Base-by-base conservation (phyloP, 495 filamentous ascomycete genomes). In the Penicillium parvum region DNA sequence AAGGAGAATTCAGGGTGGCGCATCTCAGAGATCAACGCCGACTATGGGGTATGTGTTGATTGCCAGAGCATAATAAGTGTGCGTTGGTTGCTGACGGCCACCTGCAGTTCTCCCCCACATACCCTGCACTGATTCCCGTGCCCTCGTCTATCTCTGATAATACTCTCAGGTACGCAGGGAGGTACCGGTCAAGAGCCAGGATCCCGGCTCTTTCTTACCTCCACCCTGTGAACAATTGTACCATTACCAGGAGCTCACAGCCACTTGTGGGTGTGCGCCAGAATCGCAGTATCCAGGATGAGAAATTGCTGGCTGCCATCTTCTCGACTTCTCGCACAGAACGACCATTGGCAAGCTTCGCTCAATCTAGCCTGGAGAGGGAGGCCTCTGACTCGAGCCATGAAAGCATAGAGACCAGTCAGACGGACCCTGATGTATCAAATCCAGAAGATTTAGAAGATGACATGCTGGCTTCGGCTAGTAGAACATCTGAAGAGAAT, bases 141-240 rank as follows among this genome's bases (percentile, higher is more conserved):
- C 92, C 92, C 15, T 79, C 82, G 21, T 76, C 79, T 33, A 94
- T 99, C 52, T 97, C 92, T 28, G 92, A 99, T 65, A 97, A 90
- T 51, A 89, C 89, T 32, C 78, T 99, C 40, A 95, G 95, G 47
- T 96, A 99, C 58, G 94, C 91, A 8, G 86, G 86, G 46, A 73
- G 76, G 44, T 97, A 91, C 66, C 84, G 92, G 23, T 97, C 92
- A 0, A 77, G 88, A 36, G 80, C 81, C 33, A 80, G 92, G 43
- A 87, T 99, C 65, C 92, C 92, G 12, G 85, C 82, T 7, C 70
- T 97, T 25, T 86, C 87, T 21, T 99, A 99, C 59, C 77, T 96
- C 8, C 92, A 99, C 63, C 89, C 92, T 2, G 75, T 97, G 44
- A 99, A 97, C 64, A 95, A 94, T 60, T 96, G 92, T 61, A 90